Conservation (phyloP, 208 protist species). For the Leishmania major region DNA sequence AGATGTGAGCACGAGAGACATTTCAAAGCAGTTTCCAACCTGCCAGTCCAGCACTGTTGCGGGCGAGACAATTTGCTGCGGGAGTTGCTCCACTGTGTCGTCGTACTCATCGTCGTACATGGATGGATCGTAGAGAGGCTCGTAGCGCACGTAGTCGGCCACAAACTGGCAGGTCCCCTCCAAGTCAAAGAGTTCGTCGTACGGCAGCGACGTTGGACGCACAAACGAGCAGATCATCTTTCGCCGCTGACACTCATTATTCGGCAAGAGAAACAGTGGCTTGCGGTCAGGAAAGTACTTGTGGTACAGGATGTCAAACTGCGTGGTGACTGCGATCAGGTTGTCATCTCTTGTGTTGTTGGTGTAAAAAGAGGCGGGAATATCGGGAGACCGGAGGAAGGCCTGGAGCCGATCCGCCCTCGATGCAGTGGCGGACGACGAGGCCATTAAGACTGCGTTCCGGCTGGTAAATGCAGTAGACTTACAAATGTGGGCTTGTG, state of each 20-base stretch:
- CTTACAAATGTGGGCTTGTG: neutral
- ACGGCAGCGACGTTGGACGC: slow-evolving; percentile 76
- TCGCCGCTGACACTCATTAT: slow-evolving; percentile 73
- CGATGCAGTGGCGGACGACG: slow-evolving; percentile 11
- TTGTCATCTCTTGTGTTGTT: slow-evolving; percentile 72
- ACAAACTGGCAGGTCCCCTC: slow-evolving; percentile 70
- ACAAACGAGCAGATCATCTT: slow-evolving; percentile 94
- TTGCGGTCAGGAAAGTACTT: slow-evolving; percentile 80
- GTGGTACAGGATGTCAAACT: slow-evolving; percentile 74
- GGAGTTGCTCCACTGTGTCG: slow-evolving; percentile 53
- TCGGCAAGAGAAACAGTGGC: slow-evolving; percentile 63
- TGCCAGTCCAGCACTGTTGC: slow-evolving; percentile 89
- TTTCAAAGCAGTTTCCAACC: slow-evolving; percentile 88
- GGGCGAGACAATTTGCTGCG: slow-evolving; percentile 80
- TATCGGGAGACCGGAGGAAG: slow-evolving; percentile 40
- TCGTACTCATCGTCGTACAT: slow-evolving; percentile 41
- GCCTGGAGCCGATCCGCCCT: slow-evolving; percentile 45
- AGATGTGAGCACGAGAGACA: slow-evolving; percentile 79
- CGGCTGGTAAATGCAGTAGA: slow-evolving; percentile 1
- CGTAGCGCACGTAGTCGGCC: slow-evolving; percentile 85
- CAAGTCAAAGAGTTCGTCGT: slow-evolving; percentile 81
- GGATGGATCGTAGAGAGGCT: slow-evolving; percentile 61
- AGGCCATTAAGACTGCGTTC: slow-evolving; percentile 13
- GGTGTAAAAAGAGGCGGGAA: slow-evolving; percentile 70
- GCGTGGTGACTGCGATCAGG: slow-evolving; percentile 49